Evolutionary conservation across 2,329 filamentous ascomycete genomes (phyloP).

Genomic region (Sarocladiaceae sp.): DNA sequence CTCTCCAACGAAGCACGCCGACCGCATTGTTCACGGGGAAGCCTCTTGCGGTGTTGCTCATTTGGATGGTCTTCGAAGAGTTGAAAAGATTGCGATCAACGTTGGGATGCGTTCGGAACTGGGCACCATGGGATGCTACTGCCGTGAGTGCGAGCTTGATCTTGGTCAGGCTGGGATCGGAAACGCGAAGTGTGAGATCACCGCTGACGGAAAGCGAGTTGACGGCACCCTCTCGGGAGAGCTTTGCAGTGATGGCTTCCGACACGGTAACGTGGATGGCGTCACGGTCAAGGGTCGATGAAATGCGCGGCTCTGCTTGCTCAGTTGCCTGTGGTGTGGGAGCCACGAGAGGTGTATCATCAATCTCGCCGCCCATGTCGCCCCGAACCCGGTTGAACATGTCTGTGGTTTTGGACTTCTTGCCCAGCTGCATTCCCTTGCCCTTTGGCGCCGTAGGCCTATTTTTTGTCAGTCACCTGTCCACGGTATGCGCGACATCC

Average conservation of each 20-base stretch:
- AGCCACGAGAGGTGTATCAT: constrained; percentile 70
- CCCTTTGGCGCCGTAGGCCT: constrained; percentile 69
- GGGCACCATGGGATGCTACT: constrained; percentile 74
- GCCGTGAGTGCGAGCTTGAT: constrained; percentile 79
- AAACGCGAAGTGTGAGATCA: constrained; percentile 86
- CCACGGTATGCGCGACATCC: neutral
- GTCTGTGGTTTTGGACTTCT: constrained; percentile 96
- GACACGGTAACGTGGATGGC: constrained; percentile 84
- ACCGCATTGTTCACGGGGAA: constrained; percentile 95
- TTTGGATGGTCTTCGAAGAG: constrained; percentile 77
- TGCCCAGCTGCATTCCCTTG: constrained; percentile 98
- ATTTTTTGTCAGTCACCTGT: constrained; percentile 13
- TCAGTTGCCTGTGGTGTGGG: constrained; percentile 48
- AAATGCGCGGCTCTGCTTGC: constrained; percentile 49
- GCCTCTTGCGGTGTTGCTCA: constrained; percentile 80
- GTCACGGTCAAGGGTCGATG: constrained; percentile 71
- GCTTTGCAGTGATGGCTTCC: constrained; percentile 84
- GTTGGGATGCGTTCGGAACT: constrained; percentile 95
- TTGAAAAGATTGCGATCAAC: constrained; percentile 89
- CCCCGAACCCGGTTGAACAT: constrained; percentile 95
- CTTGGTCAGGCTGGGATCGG: constrained; percentile 84
- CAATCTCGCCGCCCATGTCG: constrained; percentile 82
- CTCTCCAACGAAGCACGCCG: constrained; percentile 89
- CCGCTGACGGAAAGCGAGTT: constrained; percentile 87
- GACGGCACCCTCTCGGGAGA: constrained; percentile 82